Evolutionary conservation across 768 basidiomycete species (phyloP).

Genomic region (Boletus insuetus): DNA sequence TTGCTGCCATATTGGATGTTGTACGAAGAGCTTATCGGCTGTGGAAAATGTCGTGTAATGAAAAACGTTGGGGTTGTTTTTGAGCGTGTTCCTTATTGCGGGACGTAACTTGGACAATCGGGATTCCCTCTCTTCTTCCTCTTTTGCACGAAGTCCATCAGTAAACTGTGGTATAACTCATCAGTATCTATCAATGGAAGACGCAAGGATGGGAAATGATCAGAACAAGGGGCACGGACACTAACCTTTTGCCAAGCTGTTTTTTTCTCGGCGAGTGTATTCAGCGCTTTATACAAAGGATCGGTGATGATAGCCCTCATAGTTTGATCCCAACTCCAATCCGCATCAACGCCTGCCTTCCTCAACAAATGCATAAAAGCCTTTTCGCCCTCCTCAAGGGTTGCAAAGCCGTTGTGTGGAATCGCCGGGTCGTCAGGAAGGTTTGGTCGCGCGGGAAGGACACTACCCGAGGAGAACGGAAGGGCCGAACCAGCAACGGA

Average conservation of each 20-base stretch:
- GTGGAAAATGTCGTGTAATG: slow-evolving; percentile 90
- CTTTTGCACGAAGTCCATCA: slow-evolving; percentile 70
- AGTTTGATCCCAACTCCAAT: slow-evolving; percentile 97
- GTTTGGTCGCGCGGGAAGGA: slow-evolving; percentile 72
- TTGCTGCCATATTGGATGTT: slow-evolving; percentile 91
- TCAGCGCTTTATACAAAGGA: slow-evolving; percentile 92
- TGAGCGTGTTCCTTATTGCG: slow-evolving; percentile 81
- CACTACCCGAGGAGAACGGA: slow-evolving; percentile 58
- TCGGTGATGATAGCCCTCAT: slow-evolving; percentile 99
- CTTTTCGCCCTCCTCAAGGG: slow-evolving; percentile 87
- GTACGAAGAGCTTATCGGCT: slow-evolving; percentile 80
- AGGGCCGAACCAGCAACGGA: slow-evolving; percentile 54
- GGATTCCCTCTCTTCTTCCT: slow-evolving; percentile 82
- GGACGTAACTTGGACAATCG: slow-evolving; percentile 85
- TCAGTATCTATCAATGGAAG: slow-evolving; percentile 5
- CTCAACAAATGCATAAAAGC: slow-evolving; percentile 89
- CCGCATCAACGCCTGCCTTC: slow-evolving; percentile 86
- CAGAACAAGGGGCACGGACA: not conserved
- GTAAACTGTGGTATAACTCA: slow-evolving; percentile 51
- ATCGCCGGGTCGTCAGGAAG: slow-evolving; percentile 86
- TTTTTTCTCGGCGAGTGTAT: slow-evolving; percentile 93
- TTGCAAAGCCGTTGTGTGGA: slow-evolving; percentile 85
- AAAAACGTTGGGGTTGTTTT: slow-evolving; percentile 83
- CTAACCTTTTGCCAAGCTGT: slow-evolving; percentile 88
- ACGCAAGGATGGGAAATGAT: not conserved